A percentile compares a stretch with the other conserved stretches of the same genome.
These are phyloP conservation scores for Populus hybrid DNA, from an alignment of 441 rosid species.

Conservation along the genomic window DNA sequence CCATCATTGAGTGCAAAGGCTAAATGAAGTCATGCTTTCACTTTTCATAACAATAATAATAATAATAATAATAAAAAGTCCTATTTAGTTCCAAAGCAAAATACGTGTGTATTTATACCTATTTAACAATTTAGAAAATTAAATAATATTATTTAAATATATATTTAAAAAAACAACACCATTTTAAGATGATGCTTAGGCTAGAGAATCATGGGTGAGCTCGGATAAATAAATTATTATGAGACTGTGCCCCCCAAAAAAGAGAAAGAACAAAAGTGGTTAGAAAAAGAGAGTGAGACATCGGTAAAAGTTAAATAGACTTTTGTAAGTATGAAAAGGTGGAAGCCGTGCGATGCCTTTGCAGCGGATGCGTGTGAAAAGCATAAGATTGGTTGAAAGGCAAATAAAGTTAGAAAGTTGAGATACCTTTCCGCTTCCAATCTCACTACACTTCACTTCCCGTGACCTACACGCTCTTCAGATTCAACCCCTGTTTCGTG, in stretches of 20 bases:
- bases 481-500: not conserved
- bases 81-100: not conserved
- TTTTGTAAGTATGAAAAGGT: conserved; percentile 29
- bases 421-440: not conserved
- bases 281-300: conserved; percentile 16
- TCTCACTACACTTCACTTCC: not conserved
- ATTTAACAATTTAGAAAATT: too few species aligned
- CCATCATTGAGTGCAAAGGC: not conserved
- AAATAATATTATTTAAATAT: too few species aligned
- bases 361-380: conserved; percentile 65
- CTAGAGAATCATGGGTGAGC: not conserved
- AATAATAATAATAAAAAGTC: not conserved
- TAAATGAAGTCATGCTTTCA: conserved; percentile 3
- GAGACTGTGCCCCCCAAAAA: too few species aligned
- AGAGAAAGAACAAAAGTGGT: not conserved
- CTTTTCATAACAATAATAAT: conserved; percentile 11
- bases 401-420: conserved; percentile 10
- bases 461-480: not conserved
- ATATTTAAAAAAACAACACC: too few species aligned
- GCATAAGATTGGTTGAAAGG: conserved; percentile 40
- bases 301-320: not conserved
- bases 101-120: too few species aligned
- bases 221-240: too few species aligned
- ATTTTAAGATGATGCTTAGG: too few species aligned
- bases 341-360: conserved; percentile 47